Evolutionary conservation across 768 basidiomycete genomes (phyloP), one percentile per base, ranked within the genome.

Genomic region (Rhodotorula toruloides): DNA sequence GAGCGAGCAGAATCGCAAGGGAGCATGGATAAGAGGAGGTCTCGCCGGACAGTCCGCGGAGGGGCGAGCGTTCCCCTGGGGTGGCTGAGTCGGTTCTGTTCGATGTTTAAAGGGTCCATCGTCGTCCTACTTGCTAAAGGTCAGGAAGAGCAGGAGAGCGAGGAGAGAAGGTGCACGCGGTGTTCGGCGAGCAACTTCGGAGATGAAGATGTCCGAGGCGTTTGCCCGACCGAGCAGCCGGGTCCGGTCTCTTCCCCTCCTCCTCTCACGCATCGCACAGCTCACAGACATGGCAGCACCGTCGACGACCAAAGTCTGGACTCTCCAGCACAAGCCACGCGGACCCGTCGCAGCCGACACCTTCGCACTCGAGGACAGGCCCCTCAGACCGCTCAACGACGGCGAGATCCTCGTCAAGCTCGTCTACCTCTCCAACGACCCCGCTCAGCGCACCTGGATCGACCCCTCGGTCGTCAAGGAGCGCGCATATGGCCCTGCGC

Each of bases 381-480:
- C 43, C 0, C n/a, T 67, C 3, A 43, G 43, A 8, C 50, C 53
- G 31, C 44, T 58, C 37, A 54, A 48, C 32, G 60, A 67, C 22
- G 56, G 56, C 58, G 71, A 77, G 54, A 61, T 78, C 49, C 59
- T 77, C 39, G 48, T 77, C 67, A 69, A 75, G 65, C 39, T 61
- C 17, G 49, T 50, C 31, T 72, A 72, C 43, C 37, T 77, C 37
- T 72, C 72, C 11, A 77, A 77, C 54, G 75, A 76, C 46, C 77
- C 76, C 1, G 76, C 76, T 25, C 73, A 74, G 68, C 54, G 73
- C 13, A 59, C 52, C 25, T 74, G 73, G 71, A 72, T 75, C 55
- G 61, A 65, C 31, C 54, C 40, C 25, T 40, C 48, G 9, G 61
- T 47, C 36, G 60, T 61, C 43, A n/a, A n/a, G n/a, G 60, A 61